Conservation (phyloP, 1,284 basidiomycete species). For the Apiotrichum akiyoshidainum region DNA sequence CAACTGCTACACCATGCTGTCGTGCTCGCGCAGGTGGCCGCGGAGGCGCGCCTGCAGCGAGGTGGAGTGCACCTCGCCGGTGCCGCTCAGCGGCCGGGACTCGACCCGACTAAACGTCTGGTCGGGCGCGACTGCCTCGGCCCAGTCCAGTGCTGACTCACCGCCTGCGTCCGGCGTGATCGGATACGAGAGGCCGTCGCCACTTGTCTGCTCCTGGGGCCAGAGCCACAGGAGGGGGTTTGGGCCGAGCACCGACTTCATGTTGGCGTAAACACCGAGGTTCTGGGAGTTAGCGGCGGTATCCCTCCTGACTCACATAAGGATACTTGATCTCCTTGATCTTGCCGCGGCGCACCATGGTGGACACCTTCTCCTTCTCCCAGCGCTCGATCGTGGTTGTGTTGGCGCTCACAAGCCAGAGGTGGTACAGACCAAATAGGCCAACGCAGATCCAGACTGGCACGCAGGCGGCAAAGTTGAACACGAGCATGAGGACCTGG, state of each 20-base stretch:
- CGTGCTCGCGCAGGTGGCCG: slow-evolving; percentile 12
- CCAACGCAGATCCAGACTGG: slow-evolving; percentile 85
- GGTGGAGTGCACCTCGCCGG: slow-evolving; percentile 12
- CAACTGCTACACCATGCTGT: slow-evolving; percentile 14
- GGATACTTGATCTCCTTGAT: slow-evolving; percentile 88
- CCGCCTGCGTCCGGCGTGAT: slow-evolving; percentile 73
- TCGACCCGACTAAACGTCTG: slow-evolving; percentile 2
- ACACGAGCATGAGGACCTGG: slow-evolving; percentile 77
- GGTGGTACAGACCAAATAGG: slow-evolving; percentile 85
- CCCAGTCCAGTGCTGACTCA: slow-evolving; percentile 56
- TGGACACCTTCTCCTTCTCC: slow-evolving; percentile 94
- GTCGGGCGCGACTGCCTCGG: slow-evolving; percentile 34
- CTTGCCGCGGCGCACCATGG: slow-evolving; percentile 76
- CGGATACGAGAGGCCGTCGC: slow-evolving; percentile 73
- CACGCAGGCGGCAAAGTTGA: slow-evolving; percentile 81
- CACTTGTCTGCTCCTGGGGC: slow-evolving; percentile 55
- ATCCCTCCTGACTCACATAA: slow-evolving; percentile 65
- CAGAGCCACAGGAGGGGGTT: slow-evolving; percentile 79
- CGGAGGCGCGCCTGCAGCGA: slow-evolving; percentile 20
- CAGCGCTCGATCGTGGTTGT: slow-evolving; percentile 95
- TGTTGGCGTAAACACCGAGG: slow-evolving; percentile 68
- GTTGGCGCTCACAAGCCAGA: slow-evolving; percentile 74
- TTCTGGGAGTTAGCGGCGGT: slow-evolving; percentile 56
- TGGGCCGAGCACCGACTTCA: slow-evolving; percentile 70
- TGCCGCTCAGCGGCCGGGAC: slow-evolving; percentile 7